Evolutionary conservation across 208 protist species (phyloP).

Genomic region (Leishmania turanica): DNA sequence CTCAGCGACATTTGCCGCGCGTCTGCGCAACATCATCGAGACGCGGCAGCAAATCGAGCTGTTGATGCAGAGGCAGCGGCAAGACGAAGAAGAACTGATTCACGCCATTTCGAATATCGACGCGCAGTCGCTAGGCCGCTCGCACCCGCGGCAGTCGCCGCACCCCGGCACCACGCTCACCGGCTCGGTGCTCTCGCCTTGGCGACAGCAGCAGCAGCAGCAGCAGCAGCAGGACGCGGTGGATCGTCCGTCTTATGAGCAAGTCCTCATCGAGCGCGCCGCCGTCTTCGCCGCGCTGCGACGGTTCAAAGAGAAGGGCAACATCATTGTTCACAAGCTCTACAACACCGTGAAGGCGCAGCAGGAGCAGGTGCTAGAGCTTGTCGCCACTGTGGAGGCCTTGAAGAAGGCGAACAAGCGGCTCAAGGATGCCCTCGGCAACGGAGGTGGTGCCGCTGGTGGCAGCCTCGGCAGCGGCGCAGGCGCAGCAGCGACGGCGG

Average conservation of each 20-base stretch:
- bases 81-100: constrained; percentile 29
- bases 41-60: constrained; percentile 34
- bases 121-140: constrained; percentile 17
- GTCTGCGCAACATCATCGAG: constrained; percentile 30
- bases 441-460: background rate
- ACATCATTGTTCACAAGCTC: constrained; percentile 49
- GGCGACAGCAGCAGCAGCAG: background rate
- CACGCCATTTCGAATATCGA: constrained; percentile 14
- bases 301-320: constrained; percentile 52
- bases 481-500: background rate
- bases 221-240: constrained; percentile 3
- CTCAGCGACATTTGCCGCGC: constrained; percentile 24
- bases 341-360: constrained; percentile 38
- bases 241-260: constrained; percentile 13
- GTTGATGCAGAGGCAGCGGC: constrained; percentile 28
- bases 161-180: background rate
- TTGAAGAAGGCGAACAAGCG: constrained; percentile 39
- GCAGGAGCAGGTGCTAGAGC: constrained; percentile 36
- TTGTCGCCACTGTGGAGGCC: constrained; percentile 37
- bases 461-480: background rate
- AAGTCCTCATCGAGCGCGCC: constrained; percentile 51
- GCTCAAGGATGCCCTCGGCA: constrained; percentile 17
- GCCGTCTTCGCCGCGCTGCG: constrained; percentile 42
- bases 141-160: background rate
- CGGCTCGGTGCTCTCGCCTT: background rate